Evolutionary conservation across 345 rosid species (phyloP).

Genomic region (Hypericum androsaemum): DNA sequence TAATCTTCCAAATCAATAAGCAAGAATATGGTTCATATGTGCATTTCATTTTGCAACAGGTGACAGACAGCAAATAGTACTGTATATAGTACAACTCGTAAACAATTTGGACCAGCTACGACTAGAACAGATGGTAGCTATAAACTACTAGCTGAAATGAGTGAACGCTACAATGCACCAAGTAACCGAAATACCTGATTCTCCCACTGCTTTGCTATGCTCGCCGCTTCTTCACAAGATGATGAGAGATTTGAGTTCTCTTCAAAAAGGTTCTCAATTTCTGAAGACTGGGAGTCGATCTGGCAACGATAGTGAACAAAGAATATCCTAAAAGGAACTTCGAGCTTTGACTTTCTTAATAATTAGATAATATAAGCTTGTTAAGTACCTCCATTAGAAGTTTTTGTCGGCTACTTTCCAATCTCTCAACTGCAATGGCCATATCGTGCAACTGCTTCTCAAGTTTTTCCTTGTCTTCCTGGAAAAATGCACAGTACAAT

Average conservation of each 20-base stretch:
- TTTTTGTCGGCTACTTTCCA: slow-evolving; percentile 90
- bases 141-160: background rate
- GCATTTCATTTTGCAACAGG: too few relatives aligned
- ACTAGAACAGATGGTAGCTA: too few relatives aligned
- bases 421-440: slow-evolving; percentile 88
- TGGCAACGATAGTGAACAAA: slow-evolving; percentile 20
- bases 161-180: slow-evolving; percentile 3
- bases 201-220: slow-evolving; percentile 69
- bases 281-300: slow-evolving; percentile 96
- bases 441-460: slow-evolving; percentile 91
- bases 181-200: slow-evolving; percentile 33
- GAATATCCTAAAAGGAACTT: slow-evolving; percentile 5
- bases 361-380: slow-evolving; percentile 13
- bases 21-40: too few relatives aligned
- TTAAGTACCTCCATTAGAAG: slow-evolving; percentile 74
- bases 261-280: slow-evolving; percentile 89
- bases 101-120: too few relatives aligned
- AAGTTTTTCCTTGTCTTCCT: slow-evolving; percentile 79
- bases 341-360: slow-evolving; percentile 5
- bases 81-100: too few relatives aligned
- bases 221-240: slow-evolving; percentile 62
- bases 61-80: too few relatives aligned
- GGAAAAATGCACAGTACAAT: slow-evolving; percentile 14
- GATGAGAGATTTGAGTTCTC: slow-evolving; percentile 64
- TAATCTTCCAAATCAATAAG: too few relatives aligned